Evolutionary conservation across 2,329 filamentous ascomycete genomes (phyloP).

Genomic region (Mariannaea elegans): DNA sequence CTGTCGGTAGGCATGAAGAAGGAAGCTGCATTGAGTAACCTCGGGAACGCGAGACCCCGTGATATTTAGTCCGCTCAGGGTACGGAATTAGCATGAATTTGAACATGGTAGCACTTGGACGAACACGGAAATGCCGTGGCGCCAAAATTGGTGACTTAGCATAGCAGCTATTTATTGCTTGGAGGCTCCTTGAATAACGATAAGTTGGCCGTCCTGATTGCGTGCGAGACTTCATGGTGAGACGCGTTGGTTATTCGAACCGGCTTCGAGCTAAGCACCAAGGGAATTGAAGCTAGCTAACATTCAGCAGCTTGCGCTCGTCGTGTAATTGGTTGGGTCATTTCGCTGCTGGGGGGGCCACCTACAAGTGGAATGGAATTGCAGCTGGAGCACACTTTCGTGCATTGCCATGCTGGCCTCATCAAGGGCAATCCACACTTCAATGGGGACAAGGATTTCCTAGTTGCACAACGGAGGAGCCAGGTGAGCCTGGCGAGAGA

Average conservation of each 20-base stretch:
- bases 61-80: no score
- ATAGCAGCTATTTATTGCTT: not conserved
- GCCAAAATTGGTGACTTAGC: not conserved
- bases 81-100: no score
- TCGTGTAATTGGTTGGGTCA: conserved; percentile 24
- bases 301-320: conserved; percentile 19
- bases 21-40: conserved; percentile 29
- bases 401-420: conserved; percentile 29
- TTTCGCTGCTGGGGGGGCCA: not conserved
- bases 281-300: conserved; percentile 3
- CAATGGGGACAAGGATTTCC: conserved; percentile 21
- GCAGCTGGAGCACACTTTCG: conserved; percentile 13
- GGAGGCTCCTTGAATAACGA: not conserved
- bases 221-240: conserved; percentile 12
- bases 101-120: no score
- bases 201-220: not conserved
- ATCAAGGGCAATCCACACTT: conserved; percentile 13
- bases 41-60: not conserved
- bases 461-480: not conserved
- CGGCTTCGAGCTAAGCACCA: not conserved
- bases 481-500: not conserved
- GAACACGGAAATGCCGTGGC: not conserved
- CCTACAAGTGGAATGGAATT: conserved; percentile 26
- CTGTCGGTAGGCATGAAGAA: conserved; percentile 54
- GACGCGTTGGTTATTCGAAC: conserved; percentile 15